A percentile compares a stretch with the other conserved stretches of the same genome.
These are phyloP conservation scores for Trichaptum fuscoviolaceum DNA, from an alignment of 768 basidiomycete genomes.

Conservation along the genomic window DNA sequence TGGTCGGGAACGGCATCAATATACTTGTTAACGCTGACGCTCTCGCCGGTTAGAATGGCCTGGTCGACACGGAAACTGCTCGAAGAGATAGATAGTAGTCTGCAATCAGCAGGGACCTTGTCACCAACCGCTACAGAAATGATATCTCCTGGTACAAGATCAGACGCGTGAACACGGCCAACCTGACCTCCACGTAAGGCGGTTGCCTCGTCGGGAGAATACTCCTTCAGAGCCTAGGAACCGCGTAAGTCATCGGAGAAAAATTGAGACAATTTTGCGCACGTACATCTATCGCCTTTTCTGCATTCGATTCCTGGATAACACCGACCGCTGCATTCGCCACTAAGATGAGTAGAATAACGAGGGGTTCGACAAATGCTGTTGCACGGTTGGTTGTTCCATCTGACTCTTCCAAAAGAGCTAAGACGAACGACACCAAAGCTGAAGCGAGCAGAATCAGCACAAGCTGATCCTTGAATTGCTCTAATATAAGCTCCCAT, in stretches of 20 bases:
- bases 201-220: conserved; percentile 95
- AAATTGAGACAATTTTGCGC: not conserved
- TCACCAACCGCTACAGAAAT: conserved; percentile 89
- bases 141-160: conserved; percentile 93
- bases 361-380: conserved; percentile 92
- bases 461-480: conserved; percentile 98
- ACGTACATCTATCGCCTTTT: conserved; percentile 94
- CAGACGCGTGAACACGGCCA: conserved; percentile 73
- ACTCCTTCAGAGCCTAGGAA: conserved; percentile 86
- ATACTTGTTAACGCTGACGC: conserved; percentile 80
- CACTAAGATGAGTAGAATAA: conserved; percentile 92
- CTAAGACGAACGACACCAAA: conserved; percentile 87
- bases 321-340: conserved; percentile 98
- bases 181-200: conserved; percentile 72
- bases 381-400: conserved; percentile 36
- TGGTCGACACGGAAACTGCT: conserved; percentile 95
- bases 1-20: conserved; percentile 60
- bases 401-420: conserved; percentile 75
- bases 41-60: conserved; percentile 95
- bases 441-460: conserved; percentile 94
- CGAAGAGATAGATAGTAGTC: conserved; percentile 83
- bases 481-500: conserved; percentile 94
- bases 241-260: conserved; percentile 5
- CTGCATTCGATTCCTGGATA: conserved; percentile 93
- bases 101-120: conserved; percentile 92